phyloP scores from a whole-genome alignment of 2,329 filamentous ascomycete species.

The Aspergillus floridensis region DNA sequence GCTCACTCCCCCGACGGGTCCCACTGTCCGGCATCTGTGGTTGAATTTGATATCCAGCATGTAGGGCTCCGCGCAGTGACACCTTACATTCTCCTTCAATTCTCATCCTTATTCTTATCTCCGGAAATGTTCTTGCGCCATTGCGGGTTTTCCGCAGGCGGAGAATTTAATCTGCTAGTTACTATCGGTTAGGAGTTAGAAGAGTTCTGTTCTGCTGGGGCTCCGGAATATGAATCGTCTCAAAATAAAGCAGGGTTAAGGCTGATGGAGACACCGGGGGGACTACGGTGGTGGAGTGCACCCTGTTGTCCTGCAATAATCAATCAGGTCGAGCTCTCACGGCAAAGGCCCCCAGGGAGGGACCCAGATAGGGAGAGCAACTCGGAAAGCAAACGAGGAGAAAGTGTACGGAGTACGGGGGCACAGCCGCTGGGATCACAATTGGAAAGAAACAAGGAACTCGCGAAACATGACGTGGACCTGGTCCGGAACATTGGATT shows the following conservation, averaged over 20 bases:
- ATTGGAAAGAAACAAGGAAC: constrained; percentile 7
- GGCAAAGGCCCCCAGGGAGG: neutral
- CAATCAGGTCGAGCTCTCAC: neutral
- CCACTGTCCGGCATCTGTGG: neutral
- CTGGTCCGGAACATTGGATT: neutral
- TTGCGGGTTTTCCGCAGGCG: neutral
- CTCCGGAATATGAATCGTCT: neutral
- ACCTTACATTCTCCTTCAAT: neutral
- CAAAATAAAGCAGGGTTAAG: neutral
- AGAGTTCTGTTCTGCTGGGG: neutral
- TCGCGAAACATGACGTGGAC: constrained; percentile 10
- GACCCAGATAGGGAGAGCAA: neutral
- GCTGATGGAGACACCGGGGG: neutral
- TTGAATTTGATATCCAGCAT: neutral
- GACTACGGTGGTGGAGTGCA: neutral
- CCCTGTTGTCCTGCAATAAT: neutral
- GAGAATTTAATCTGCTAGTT: neutral
- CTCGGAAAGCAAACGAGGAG: neutral
- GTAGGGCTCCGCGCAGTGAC: constrained; percentile 3
- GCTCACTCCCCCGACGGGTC: constrained; percentile 1
- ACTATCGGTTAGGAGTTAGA: neutral
- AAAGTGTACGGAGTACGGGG: neutral
- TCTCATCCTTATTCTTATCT: neutral
- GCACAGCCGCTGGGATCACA: neutral
- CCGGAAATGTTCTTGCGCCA: neutral